Conservation (phyloP, 2,329 filamentous ascomycete species). For the Trichoderma brevicompactum region DNA sequence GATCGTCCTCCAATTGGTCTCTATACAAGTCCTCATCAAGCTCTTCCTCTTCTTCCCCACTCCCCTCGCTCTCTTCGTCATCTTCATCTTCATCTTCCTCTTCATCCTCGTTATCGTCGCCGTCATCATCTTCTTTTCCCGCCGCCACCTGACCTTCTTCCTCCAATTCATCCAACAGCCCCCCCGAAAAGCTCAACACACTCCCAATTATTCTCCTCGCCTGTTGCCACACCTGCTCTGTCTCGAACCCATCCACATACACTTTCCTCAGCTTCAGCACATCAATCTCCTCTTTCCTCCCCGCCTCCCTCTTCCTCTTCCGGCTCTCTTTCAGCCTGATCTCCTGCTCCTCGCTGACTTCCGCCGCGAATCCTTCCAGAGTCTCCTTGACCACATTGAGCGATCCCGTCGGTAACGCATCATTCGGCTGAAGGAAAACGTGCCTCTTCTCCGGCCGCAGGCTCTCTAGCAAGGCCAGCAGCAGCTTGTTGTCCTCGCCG, state of each 20-base stretch:
- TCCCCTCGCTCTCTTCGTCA: conserved; percentile 35
- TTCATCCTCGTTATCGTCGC: conserved; percentile 40
- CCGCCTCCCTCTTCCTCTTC: conserved; percentile 74
- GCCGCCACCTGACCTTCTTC: conserved; percentile 52
- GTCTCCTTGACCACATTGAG: conserved; percentile 78
- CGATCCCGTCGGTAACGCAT: conserved; percentile 68
- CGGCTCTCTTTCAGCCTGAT: conserved; percentile 69
- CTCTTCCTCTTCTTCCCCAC: conserved; percentile 42
- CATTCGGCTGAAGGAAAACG: conserved; percentile 74
- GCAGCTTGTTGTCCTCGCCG: conserved; percentile 36
- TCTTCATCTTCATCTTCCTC: conserved; percentile 45
- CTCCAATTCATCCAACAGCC: conserved; percentile 54
- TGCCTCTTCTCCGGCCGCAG: conserved; percentile 67
- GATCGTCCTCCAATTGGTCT: conserved; percentile 42
- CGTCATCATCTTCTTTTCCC: conserved; percentile 39
- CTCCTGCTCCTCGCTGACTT: conserved; percentile 73
- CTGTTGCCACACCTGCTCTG: conserved; percentile 93
- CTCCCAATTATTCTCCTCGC: conserved; percentile 76
- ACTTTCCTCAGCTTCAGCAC: conserved; percentile 79
- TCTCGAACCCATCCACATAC: conserved; percentile 84
- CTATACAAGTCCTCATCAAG: conserved; percentile 42
- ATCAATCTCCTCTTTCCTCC: conserved; percentile 48
- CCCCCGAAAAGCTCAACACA: conserved; percentile 54
- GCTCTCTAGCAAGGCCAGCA: conserved; percentile 59
- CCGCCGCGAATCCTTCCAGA: conserved; percentile 76